phyloP scores from a whole-genome alignment of 1,284 basidiomycete species.

The Malassezia equina region DNA sequence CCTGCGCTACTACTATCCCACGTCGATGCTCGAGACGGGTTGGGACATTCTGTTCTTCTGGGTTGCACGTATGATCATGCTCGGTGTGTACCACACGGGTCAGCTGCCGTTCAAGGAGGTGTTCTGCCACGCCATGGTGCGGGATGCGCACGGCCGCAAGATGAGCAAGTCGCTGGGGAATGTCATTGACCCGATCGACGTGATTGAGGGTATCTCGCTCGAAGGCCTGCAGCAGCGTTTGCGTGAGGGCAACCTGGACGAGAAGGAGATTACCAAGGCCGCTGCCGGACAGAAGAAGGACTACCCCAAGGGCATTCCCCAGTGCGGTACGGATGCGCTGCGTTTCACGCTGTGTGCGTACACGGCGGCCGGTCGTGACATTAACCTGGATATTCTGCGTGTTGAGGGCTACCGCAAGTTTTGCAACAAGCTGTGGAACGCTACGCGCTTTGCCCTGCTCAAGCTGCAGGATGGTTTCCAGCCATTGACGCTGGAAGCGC shows the following conservation, averaged over 20 bases:
- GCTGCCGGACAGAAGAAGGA: slow-evolving; percentile 95
- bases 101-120: slow-evolving; percentile 92
- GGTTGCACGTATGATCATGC: slow-evolving; percentile 96
- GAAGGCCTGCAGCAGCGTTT: slow-evolving; percentile 80
- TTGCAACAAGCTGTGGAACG: slow-evolving; percentile 99
- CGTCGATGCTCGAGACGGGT: slow-evolving; percentile 83
- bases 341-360: slow-evolving; percentile 92
- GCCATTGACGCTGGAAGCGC: slow-evolving; percentile 50
- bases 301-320: slow-evolving; percentile 96
- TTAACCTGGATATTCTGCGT: slow-evolving; percentile 70
- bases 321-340: slow-evolving; percentile 93
- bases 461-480: slow-evolving; percentile 44
- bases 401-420: slow-evolving; percentile 98
- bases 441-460: slow-evolving; percentile 76
- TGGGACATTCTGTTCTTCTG: slow-evolving; percentile 99
- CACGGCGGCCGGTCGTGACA: slow-evolving; percentile 57
- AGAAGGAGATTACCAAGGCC: slow-evolving; percentile 84
- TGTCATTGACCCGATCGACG: slow-evolving; percentile 93
- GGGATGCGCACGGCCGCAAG: slow-evolving; percentile 94
- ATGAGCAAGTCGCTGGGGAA: slow-evolving; percentile 99
- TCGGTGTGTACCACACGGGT: slow-evolving; percentile 80
- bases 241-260: slow-evolving; percentile 81
- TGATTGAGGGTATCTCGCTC: slow-evolving; percentile 76
- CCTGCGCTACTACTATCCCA: slow-evolving; percentile 65
- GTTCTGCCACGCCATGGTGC: slow-evolving; percentile 97